Evolutionary conservation across 139 green algal species (phyloP).

Genomic region (Ulvella scutata): DNA sequence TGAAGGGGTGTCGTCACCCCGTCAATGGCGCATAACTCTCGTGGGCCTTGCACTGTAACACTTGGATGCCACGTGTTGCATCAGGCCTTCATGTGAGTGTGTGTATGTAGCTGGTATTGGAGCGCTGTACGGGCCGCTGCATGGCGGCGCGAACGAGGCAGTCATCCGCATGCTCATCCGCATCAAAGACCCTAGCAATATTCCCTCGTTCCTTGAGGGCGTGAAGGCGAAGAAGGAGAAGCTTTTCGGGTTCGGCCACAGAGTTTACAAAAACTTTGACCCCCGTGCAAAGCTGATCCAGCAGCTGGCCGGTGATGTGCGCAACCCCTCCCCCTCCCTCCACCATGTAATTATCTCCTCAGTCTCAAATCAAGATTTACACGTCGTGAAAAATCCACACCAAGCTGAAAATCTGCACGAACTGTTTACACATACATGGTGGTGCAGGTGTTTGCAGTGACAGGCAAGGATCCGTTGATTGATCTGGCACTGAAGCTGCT

Average conservation of each 20-base stretch:
- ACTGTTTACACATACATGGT: neutral
- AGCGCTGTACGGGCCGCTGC: constrained; percentile 94
- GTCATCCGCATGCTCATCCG: constrained; percentile 92
- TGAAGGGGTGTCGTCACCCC: too few relatives aligned
- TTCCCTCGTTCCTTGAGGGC: constrained; percentile 56
- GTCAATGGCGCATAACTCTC: too few relatives aligned
- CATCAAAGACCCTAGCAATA: constrained; percentile 70
- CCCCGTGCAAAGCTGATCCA: constrained; percentile 87
- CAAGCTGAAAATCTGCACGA: too few relatives aligned
- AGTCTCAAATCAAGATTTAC: neutral
- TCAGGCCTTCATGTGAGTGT: too few relatives aligned
- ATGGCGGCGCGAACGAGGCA: constrained; percentile 96
- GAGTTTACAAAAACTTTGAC: constrained; percentile 99
- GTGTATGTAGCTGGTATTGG: constrained; percentile 56
- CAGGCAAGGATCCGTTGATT: constrained; percentile 89
- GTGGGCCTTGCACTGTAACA: too few relatives aligned
- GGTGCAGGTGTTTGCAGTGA: constrained; percentile 80
- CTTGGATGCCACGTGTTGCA: too few relatives aligned
- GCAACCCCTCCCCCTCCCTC: neutral
- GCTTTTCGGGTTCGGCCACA: constrained; percentile 93
- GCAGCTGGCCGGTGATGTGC: constrained; percentile 17
- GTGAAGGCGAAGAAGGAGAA: constrained; percentile 61
- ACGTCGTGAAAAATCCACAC: neutral
- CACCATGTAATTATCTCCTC: neutral
- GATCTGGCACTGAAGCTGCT: constrained; percentile 78